These are phyloP conservation scores for Eimeria falciformis DNA, from an alignment of 169 alveolate genomes.

Conservation along the genomic window DNA sequence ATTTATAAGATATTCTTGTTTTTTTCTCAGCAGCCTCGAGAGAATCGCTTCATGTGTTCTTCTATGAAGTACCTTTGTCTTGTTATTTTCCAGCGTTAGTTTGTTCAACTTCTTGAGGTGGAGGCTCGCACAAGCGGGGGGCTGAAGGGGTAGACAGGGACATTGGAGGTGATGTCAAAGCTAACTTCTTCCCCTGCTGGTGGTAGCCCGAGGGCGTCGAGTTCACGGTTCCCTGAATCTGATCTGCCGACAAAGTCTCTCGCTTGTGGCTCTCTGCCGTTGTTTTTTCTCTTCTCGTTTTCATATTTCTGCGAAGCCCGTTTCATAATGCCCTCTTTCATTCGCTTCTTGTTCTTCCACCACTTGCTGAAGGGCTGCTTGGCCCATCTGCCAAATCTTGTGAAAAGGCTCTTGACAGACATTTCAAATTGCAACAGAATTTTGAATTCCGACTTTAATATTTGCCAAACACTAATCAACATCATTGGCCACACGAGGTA, in stretches of 20 bases:
- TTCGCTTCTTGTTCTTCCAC: neutral
- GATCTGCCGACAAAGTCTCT: neutral
- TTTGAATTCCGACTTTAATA: conserved; percentile 54
- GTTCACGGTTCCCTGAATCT: neutral
- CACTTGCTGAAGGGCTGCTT: conserved; percentile 48
- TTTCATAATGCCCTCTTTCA: conserved; percentile 17
- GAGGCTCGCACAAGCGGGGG: conserved; percentile 40
- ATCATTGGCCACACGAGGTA: conserved; percentile 58
- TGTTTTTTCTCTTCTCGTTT: neutral
- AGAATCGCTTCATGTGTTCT: no score
- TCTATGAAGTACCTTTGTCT: no score
- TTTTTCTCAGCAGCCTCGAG: no score
- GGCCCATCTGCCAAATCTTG: conserved; percentile 36
- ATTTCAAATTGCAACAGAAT: conserved; percentile 57
- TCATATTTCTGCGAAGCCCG: conserved; percentile 22
- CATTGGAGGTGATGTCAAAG: neutral
- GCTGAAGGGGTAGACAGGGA: conserved; percentile 49
- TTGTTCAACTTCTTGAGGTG: neutral
- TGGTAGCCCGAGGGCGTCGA: conserved; percentile 60
- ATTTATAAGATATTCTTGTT: no score
- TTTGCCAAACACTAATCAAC: conserved; percentile 51
- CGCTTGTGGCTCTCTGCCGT: neutral
- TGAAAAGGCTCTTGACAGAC: conserved; percentile 26
- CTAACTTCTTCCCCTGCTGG: neutral
- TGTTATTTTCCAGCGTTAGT: no score